phyloP scores from a whole-genome alignment of 2,329 filamentous ascomycete genomes.

The Tolypocladium tundrense region DNA sequence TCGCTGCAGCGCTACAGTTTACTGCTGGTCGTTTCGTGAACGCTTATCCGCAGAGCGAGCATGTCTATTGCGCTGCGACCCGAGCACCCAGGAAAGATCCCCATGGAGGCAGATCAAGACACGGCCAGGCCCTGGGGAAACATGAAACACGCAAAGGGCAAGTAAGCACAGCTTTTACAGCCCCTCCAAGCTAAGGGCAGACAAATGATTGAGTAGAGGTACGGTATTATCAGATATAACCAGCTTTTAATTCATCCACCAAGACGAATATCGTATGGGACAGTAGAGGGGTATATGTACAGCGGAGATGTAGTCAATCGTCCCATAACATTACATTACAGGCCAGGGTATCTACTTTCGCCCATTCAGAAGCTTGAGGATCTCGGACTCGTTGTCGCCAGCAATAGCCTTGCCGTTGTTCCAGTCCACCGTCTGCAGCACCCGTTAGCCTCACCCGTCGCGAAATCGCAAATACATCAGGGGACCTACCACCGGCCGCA shows the following conservation, averaged over 20 bases:
- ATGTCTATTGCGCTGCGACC: neutral
- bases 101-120: neutral
- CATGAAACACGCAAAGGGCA: neutral
- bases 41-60: neutral
- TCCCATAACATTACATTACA: neutral
- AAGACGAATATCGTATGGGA: neutral
- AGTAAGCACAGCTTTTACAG: neutral
- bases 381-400: slow-evolving; percentile 79
- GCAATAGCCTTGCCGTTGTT: slow-evolving; percentile 73
- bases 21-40: neutral
- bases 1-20: neutral
- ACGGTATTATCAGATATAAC: too few relatives aligned
- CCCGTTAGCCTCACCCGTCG: neutral
- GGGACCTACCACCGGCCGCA: slow-evolving; percentile 62
- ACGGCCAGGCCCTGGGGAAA: neutral
- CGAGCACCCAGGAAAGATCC: neutral
- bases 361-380: slow-evolving; percentile 66
- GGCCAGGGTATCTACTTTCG: slow-evolving; percentile 24
- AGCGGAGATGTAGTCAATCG: neutral
- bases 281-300: slow-evolving; percentile 1
- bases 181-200: too few relatives aligned
- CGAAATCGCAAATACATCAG: neutral
- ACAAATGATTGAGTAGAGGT: too few relatives aligned
- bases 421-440: slow-evolving; percentile 67
- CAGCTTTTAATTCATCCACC: neutral